phyloP scores from a whole-genome alignment of 1,284 basidiomycete genomes.

The Ganoderma boninense region DNA sequence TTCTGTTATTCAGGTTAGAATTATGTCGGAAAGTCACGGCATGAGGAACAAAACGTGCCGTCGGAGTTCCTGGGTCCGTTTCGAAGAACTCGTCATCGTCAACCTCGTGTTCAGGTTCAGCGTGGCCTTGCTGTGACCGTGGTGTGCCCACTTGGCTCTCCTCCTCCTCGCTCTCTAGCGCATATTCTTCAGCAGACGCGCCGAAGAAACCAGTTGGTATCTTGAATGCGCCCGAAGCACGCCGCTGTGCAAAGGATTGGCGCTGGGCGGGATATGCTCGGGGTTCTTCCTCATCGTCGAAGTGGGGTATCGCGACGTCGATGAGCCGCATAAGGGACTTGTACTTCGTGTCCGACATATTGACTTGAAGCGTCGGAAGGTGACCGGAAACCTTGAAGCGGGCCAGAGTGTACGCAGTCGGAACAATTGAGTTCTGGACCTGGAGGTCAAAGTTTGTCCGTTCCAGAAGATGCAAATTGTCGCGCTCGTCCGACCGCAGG shows the following conservation, averaged over 20 bases:
- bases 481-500: conserved; percentile 63
- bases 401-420: conserved; percentile 85
- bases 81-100: conserved; percentile 79
- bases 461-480: conserved; percentile 90
- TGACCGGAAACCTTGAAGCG: conserved; percentile 94
- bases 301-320: conserved; percentile 90
- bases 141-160: conserved; percentile 46
- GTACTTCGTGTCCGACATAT: conserved; percentile 97
- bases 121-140: conserved; percentile 33
- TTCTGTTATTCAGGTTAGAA: conserved; percentile 43
- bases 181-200: conserved; percentile 65
- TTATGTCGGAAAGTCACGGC: conserved; percentile 3
- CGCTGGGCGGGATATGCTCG: conserved; percentile 34
- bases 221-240: conserved; percentile 51
- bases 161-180: conserved; percentile 69
- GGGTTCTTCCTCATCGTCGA: conserved; percentile 54
- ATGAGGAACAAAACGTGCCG: conserved; percentile 52
- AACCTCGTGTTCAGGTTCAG: conserved; percentile 34
- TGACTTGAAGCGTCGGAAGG: conserved; percentile 89
- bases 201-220: conserved; percentile 65
- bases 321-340: conserved; percentile 94
- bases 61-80: conserved; percentile 68
- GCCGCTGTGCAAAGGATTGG: conserved; percentile 21
- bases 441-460: conserved; percentile 92
- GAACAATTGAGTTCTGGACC: conserved; percentile 95